Percentiles rank a stretch among this genome's conserved stretches.
phyloP scores from a whole-genome alignment of 345 rosid genomes.

The Draba incana region DNA sequence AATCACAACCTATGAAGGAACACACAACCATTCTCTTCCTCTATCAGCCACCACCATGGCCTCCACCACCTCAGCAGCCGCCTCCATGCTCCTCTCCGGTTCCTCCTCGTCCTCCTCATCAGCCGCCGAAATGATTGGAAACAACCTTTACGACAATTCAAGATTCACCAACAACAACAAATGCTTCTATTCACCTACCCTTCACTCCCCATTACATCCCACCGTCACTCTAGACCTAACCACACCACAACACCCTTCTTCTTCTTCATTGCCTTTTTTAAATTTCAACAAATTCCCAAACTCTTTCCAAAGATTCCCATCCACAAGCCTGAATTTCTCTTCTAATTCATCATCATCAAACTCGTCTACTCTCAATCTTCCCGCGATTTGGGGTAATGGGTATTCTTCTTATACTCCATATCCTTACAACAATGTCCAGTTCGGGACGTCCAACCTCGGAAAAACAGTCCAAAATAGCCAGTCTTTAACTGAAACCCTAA shows the following conservation, averaged over 20 bases:
- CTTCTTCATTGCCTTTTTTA: conserved; percentile 48
- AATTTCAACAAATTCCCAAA: conserved; percentile 51
- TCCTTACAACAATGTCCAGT: conserved; percentile 41
- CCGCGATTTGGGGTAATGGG: conserved; percentile 58
- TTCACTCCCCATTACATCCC: conserved; percentile 54
- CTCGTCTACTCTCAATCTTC: conserved; percentile 41
- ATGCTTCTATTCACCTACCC: conserved; percentile 45
- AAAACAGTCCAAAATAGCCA: conserved; percentile 51
- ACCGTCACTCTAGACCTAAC: conserved; percentile 90
- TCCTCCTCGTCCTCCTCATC: conserved; percentile 58
- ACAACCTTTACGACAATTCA: conserved; percentile 52
- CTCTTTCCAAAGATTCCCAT: conserved; percentile 50
- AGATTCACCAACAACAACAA: conserved; percentile 47
- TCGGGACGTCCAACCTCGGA: conserved; percentile 38
- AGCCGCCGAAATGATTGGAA: conserved; percentile 52
- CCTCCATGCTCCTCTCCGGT: conserved; percentile 74
- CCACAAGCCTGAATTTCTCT: conserved; percentile 57
- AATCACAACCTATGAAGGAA: conserved; percentile 83
- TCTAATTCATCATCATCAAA: conserved; percentile 51
- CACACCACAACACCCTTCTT: conserved; percentile 45
- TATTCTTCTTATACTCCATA: conserved; percentile 39
- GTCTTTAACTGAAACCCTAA: conserved; percentile 64
- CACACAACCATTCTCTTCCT: conserved; percentile 73
- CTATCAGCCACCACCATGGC: conserved; percentile 82
- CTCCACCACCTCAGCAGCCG: conserved; percentile 83